Conservation (phyloP, 176 grass and related monocot genomes). For the Carex pumila region DNA sequence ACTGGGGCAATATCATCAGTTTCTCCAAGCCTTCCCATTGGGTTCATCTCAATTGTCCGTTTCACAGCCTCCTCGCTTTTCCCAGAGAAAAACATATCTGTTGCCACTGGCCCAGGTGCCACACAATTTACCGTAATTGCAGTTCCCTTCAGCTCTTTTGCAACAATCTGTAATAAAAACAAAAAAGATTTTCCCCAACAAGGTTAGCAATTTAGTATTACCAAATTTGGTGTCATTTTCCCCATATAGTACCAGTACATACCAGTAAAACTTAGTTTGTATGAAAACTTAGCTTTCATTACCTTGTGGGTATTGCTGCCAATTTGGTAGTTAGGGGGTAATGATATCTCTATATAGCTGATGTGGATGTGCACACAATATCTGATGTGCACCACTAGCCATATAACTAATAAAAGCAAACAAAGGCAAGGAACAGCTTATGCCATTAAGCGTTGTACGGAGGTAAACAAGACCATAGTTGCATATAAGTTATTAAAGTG, state of each 20-base stretch:
- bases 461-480: background rate
- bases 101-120: conserved; percentile 29
- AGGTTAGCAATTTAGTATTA: background rate
- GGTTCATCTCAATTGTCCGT: background rate
- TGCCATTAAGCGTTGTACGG: background rate
- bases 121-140: conserved; percentile 34
- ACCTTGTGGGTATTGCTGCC: background rate
- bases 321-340: background rate
- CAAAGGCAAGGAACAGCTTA: background rate
- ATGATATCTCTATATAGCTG: background rate
- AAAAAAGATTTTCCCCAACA: background rate
- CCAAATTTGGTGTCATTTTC: background rate
- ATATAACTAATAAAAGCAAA: background rate
- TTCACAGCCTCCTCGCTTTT: conserved; percentile 26
- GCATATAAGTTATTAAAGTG: background rate
- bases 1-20: conserved; percentile 24
- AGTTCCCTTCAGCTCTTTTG: conserved; percentile 32
- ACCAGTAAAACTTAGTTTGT: background rate
- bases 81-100: conserved; percentile 26
- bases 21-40: conserved; percentile 32
- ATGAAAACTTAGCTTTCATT: background rate
- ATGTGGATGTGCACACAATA: no score
- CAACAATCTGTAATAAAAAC: background rate
- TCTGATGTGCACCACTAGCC: background rate
- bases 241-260: background rate